Conservation (phyloP, 345 rosid genomes). For the Eucalyptus erythrocorys region DNA sequence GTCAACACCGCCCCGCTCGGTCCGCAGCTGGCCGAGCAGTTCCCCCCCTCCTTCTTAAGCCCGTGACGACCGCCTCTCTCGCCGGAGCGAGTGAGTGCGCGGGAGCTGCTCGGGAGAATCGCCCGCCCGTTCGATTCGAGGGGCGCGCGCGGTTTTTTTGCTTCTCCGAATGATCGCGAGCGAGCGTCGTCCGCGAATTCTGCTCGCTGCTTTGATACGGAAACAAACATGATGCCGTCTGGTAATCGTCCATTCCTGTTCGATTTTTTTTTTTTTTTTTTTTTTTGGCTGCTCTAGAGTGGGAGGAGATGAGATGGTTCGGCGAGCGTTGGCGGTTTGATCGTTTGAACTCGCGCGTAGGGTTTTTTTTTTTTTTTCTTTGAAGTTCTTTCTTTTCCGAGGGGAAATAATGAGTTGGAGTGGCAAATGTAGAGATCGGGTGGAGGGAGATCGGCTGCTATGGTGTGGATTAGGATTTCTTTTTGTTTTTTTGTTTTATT, state of each 20-base stretch:
- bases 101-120: background rate
- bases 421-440: background rate
- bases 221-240: background rate
- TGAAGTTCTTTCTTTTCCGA: no score
- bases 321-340: background rate
- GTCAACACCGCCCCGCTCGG: background rate
- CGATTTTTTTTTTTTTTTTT: background rate
- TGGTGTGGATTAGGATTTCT: background rate
- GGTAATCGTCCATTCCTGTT: background rate
- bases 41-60: background rate
- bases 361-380: background rate
- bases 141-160: background rate
- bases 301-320: background rate
- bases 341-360: background rate
- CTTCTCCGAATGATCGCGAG: background rate
- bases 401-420: background rate
- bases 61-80: background rate
- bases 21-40: background rate
- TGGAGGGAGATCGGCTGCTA: background rate
- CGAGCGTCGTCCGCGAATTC: background rate
- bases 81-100: background rate
- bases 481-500: no score
- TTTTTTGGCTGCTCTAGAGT: background rate
- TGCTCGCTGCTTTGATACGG: background rate
- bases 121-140: background rate